Conservation (phyloP, 441 rosid genomes). For the Kokia cookei region DNA sequence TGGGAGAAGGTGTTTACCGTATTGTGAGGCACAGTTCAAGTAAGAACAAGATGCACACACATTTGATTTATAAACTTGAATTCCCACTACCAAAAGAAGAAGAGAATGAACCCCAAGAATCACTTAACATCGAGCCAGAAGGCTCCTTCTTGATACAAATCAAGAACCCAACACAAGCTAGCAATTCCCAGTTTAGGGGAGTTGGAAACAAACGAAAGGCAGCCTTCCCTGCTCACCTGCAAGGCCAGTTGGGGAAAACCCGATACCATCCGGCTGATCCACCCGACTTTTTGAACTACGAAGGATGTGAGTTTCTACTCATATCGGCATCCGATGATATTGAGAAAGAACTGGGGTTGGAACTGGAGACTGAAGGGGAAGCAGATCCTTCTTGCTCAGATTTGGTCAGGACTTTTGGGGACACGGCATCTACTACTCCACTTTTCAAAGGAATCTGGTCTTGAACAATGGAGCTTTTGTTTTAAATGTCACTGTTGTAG, state of each 20-base stretch:
- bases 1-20: constrained; percentile 62
- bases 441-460: constrained; percentile 54
- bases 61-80: constrained; percentile 63
- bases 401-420: constrained; percentile 50
- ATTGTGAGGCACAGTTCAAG: constrained; percentile 47
- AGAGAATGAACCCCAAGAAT: constrained; percentile 52
- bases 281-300: constrained; percentile 56
- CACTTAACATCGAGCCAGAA: constrained; percentile 52
- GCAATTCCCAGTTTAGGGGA: constrained; percentile 35
- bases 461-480: constrained; percentile 4
- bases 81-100: constrained; percentile 30
- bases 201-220: constrained; percentile 57
- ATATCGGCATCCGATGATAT: constrained; percentile 61
- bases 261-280: constrained; percentile 53
- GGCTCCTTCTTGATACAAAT: constrained; percentile 66
- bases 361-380: constrained; percentile 33
- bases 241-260: constrained; percentile 43
- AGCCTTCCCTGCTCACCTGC: constrained; percentile 59
- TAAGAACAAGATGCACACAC: constrained; percentile 50
- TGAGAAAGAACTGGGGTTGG: constrained; percentile 60
- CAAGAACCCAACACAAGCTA: constrained; percentile 50
- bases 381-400: constrained; percentile 42
- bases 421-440: constrained; percentile 30
- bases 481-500: background rate
- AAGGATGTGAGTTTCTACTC: constrained; percentile 70